Conservation (phyloP, 2,329 filamentous ascomycete genomes). For the Stachybotrys chartarum region DNA sequence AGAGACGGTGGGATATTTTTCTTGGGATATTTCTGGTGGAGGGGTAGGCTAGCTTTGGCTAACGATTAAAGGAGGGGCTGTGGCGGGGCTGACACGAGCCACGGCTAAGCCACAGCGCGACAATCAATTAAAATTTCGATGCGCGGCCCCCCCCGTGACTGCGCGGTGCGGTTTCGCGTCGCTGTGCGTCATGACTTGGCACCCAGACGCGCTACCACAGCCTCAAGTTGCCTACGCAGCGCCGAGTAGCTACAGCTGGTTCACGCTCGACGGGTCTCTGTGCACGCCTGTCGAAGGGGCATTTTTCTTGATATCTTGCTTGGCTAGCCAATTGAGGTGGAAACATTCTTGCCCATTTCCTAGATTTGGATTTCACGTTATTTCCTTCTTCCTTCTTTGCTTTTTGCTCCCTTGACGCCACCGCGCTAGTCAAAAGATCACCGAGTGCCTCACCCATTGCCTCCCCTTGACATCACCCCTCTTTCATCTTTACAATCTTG, state of each 20-base stretch:
- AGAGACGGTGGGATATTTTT: slow-evolving; percentile 8
- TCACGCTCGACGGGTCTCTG: background rate
- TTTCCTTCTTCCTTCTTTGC: background rate
- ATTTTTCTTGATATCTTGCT: background rate
- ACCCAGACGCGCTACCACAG: background rate
- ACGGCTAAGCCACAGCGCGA: background rate
- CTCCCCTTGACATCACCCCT: background rate
- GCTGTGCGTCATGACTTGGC: slow-evolving; percentile 15
- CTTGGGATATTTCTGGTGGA: background rate
- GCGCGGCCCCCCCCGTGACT: slow-evolving; percentile 22
- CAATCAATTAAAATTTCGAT: background rate
- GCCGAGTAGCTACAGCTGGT: too few species aligned
- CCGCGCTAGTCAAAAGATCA: background rate
- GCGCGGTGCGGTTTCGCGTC: slow-evolving; percentile 29
- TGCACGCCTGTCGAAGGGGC: background rate
- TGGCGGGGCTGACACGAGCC: background rate
- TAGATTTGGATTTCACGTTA: background rate
- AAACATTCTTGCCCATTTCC: background rate
- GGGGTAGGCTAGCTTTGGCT: background rate
- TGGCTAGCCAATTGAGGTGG: background rate
- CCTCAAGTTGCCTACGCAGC: background rate
- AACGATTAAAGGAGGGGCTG: background rate
- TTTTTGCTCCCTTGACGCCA: background rate
- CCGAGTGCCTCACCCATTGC: background rate
- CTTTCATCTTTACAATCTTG: background rate